Conservation (phyloP, 2,329 filamentous ascomycete species). For the Sporothrix dimorphospora region DNA sequence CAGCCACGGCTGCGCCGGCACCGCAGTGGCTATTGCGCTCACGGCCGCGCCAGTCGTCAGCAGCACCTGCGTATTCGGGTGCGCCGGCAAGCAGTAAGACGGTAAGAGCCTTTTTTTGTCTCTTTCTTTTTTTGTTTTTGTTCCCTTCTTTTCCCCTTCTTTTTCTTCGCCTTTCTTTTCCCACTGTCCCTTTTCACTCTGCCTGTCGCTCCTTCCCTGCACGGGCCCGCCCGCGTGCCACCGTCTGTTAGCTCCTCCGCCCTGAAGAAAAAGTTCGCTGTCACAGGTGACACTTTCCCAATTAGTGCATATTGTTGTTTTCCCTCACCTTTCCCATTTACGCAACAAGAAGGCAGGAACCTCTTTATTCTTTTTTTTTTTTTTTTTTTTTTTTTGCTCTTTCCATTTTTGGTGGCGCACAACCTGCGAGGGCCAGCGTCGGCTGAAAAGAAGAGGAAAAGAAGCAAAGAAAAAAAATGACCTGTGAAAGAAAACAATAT, state of each 20-base stretch:
- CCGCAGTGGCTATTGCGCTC: conserved; percentile 13
- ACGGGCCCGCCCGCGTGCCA: conserved; percentile 16
- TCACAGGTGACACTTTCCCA: conserved; percentile 20
- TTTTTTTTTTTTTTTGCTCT: conserved; percentile 6
- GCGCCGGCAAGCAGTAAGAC: conserved; percentile 22
- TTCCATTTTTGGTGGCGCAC: background rate
- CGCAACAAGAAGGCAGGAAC: background rate
- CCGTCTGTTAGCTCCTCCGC: background rate
- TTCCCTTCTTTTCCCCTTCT: background rate
- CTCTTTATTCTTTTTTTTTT: conserved; percentile 4
- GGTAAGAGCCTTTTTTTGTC: conserved; percentile 12
- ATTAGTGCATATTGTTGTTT: conserved; percentile 9
- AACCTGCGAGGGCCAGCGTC: background rate
- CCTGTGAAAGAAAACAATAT: background rate
- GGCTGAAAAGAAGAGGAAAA: background rate
- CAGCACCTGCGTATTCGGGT: conserved; percentile 6
- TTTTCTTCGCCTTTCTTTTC: background rate
- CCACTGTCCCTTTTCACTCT: background rate
- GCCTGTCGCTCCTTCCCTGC: conserved; percentile 14
- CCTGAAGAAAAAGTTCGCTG: conserved; percentile 9
- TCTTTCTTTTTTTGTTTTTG: background rate
- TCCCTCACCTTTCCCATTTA: background rate
- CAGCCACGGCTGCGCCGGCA: background rate
- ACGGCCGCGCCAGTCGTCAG: conserved; percentile 21
- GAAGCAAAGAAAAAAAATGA: background rate